Base-by-base conservation (phyloP, 352 stramenopile genomes). In the Phytopythium vexans region DNA sequence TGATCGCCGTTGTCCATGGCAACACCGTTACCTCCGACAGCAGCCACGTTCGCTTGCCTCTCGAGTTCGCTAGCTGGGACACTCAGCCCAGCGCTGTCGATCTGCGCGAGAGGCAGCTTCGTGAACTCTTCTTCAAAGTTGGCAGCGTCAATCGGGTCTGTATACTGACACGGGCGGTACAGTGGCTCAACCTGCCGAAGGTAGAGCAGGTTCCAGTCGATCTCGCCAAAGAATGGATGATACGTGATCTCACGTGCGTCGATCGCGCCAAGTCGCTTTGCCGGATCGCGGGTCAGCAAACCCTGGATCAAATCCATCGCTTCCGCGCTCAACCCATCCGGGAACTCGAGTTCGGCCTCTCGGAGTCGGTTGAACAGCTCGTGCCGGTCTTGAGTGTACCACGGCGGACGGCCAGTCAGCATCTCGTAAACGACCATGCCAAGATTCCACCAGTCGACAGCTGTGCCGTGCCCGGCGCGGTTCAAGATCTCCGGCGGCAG, bases 231-330 rank as follows among this genome's bases (percentile, higher is more conserved):
- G 62, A 94, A 94, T 9, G 83, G 73, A 56, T 94, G 83, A 51
- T 88, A 86, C 39, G 81, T 89, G 54, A 94, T 85, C 56, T 91
- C 81, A 46, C 77, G 73, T 36, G 79, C 77, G 48, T 88, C 79
- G 35, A 84, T 80, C 33, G 83, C 78, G 16, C 97, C 96, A 11
- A 99, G 75, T 8, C 97, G 86, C 67, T 90, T 88, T 32, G 83
- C 77, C 49, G 94, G 91, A 47, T 98, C 86, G 53, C 97, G 95
- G 37, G 83, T 92, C 1, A 99, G 77, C 35, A 99, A 60, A 3
- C 83, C 83, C 44, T 87, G 76, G 56, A 93, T 91, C 2, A 93
- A 56, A 45, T 88, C 77, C 77, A 91, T 91, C 6, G 83, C 78
- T 35, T 89, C 70, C 10, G 56, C 62, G 21, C 67, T 76, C 32